Conservation (phyloP, 2,329 filamentous ascomycete species). For the Graphilbum fragrans region DNA sequence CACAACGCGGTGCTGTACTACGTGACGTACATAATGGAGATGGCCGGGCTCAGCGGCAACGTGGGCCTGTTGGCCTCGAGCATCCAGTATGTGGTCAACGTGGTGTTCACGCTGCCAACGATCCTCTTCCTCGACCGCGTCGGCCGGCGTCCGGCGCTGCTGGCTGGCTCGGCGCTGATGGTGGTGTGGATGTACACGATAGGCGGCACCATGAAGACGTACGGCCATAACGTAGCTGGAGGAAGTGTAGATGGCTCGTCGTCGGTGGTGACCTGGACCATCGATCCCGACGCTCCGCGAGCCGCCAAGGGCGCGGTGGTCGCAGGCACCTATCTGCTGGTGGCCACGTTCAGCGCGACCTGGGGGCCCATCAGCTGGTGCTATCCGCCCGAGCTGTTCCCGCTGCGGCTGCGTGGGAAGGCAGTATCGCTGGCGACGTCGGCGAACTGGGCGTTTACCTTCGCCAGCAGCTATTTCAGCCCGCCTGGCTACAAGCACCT, state of each 20-base stretch:
- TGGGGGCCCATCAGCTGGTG: slow-evolving; percentile 32
- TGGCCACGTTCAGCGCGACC: slow-evolving; percentile 34
- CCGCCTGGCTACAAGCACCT: slow-evolving; percentile 24
- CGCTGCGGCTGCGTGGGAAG: slow-evolving; percentile 26
- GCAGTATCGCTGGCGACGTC: slow-evolving; percentile 21
- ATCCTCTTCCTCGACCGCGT: slow-evolving; percentile 63
- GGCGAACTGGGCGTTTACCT: slow-evolving; percentile 27
- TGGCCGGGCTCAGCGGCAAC: slow-evolving; percentile 53
- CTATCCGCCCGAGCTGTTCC: slow-evolving; percentile 35
- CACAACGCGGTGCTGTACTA: slow-evolving; percentile 71
- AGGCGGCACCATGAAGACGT: slow-evolving; percentile 30
- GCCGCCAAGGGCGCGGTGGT: slow-evolving; percentile 46
- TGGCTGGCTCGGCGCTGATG: slow-evolving; percentile 57
- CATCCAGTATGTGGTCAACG: slow-evolving; percentile 71
- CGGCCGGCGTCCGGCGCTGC: slow-evolving; percentile 57
- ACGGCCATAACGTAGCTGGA: slow-evolving; percentile 14
- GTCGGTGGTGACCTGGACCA: slow-evolving; percentile 16
- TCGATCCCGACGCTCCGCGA: slow-evolving; percentile 13
- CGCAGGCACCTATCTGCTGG: slow-evolving; percentile 53
- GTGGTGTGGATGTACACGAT: slow-evolving; percentile 33
- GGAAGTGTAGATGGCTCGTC: no score
- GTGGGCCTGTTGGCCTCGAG: slow-evolving; percentile 49
- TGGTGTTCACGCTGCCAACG: slow-evolving; percentile 65
- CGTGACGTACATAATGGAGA: slow-evolving; percentile 57
- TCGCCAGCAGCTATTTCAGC: slow-evolving; percentile 25